Base-by-base conservation (phyloP, 495 filamentous ascomycete species). In the Trichoderma virens region DNA sequence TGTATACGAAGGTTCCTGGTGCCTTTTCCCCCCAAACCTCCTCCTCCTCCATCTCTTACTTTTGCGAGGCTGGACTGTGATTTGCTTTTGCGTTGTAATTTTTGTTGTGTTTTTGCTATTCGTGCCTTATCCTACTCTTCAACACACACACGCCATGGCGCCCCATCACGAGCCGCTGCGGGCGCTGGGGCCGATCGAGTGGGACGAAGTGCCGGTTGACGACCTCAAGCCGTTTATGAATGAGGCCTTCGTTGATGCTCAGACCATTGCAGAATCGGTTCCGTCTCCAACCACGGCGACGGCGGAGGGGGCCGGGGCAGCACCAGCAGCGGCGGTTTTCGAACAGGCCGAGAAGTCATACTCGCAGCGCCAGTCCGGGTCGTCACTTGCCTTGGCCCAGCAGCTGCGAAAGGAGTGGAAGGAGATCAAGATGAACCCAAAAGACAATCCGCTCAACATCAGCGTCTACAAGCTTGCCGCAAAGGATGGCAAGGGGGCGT, bases 361-460 rank as follows among this genome's bases (percentile, higher is more conserved):
- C 13, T 62, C 65, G 1, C 59, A 70, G 28, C 32, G 23, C 32
- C 54, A 23, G 20, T 30, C 16, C 16, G 31, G 62, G 11, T 39
- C 62, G 8, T 16, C 62, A 11, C 41, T 45, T 34, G 43, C n/a
- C 23, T 18, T 60, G 23, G 69, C 73, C 3, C 61, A 54, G 3
- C 64, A 72, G n/a, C 71, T 96, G 9, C 87, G 86, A 61, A 88
- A 89, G 62, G 82, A 90, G 79, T 98, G 93, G 93, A 96, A 94
- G 69, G 88, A 90, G 11, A 74, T 91, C 67, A 95, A 92, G 72
- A 68, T 92, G 61, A 80, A 74, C 32, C 69, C 80, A 0, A 86
- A 82, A 66, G 88, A 93, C 7, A 96, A 94, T 68, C 91, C 90
- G 6, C 76, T 91, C 13, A 86, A 82, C 0, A 83, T 97, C 20